phyloP scores from a whole-genome alignment of 2,329 filamentous ascomycete species.

The Trichoderma pleuroti region DNA sequence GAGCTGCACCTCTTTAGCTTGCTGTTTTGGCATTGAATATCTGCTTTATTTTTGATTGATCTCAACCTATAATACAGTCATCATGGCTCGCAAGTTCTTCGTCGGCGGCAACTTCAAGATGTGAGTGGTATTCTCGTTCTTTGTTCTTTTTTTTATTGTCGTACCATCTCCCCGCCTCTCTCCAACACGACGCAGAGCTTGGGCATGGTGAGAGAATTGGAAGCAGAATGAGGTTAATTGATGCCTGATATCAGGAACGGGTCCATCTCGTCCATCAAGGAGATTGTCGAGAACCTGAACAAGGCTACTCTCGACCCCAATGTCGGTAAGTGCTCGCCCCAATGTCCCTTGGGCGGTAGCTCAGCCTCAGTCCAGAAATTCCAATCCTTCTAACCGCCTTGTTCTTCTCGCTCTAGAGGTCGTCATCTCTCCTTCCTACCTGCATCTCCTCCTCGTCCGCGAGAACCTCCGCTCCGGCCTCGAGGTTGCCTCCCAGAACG shows the following conservation, averaged over 20 bases:
- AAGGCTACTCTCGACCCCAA: slow-evolving; percentile 74
- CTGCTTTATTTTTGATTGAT: not conserved
- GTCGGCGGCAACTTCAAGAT: slow-evolving; percentile 99
- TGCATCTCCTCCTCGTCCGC: slow-evolving; percentile 87
- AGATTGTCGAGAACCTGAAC: slow-evolving; percentile 88
- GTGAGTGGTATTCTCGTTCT: slow-evolving; percentile 49
- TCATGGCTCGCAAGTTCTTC: slow-evolving; percentile 93
- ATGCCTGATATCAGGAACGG: slow-evolving; percentile 70
- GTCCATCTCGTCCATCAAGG: slow-evolving; percentile 80
- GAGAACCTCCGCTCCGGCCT: slow-evolving; percentile 72
- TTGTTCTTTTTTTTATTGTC: slow-evolving; percentile 14
- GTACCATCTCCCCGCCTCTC: slow-evolving; percentile 24
- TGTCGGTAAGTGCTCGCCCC: slow-evolving; percentile 54
- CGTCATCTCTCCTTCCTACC: slow-evolving; percentile 83
- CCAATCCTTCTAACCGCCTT: not conserved
- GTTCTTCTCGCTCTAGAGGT: slow-evolving; percentile 60
- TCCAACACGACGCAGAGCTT: slow-evolving; percentile 31
- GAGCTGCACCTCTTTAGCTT: not conserved
- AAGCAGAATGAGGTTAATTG: not conserved
- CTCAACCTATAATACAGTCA: slow-evolving; percentile 42
- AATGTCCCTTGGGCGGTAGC: not conserved
- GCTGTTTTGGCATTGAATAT: not conserved
- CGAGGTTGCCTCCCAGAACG: slow-evolving; percentile 91
- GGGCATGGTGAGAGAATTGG: not conserved
- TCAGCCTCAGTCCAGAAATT: not conserved